Percentiles rank a stretch among this genome's conserved stretches.
Conservation (phyloP, 176 grass and related monocot genomes). For the Rhynchospora breviuscula region DNA sequence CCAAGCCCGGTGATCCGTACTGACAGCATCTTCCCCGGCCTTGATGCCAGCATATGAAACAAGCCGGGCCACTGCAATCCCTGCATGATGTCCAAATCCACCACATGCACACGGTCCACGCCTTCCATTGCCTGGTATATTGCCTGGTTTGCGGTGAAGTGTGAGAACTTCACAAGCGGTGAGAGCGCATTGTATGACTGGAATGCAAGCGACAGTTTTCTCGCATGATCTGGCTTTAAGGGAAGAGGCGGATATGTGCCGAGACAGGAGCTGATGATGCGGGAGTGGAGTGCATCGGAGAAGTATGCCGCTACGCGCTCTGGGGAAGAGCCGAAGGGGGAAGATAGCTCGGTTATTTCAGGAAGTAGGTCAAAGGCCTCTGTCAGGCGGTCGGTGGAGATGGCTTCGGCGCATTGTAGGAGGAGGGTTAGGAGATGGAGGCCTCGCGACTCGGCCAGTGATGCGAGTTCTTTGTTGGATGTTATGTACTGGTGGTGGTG, state of each 20-base stretch:
- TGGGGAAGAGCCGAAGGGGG: constrained; percentile 71
- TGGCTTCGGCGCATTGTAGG: constrained; percentile 75
- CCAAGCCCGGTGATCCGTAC: constrained; percentile 75
- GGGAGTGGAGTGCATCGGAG: constrained; percentile 68
- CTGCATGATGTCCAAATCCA: constrained; percentile 97
- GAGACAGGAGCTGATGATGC: constrained; percentile 68
- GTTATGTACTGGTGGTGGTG: neutral
- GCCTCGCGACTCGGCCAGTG: constrained; percentile 35
- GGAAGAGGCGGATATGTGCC: constrained; percentile 63
- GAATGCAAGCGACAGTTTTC: constrained; percentile 46
- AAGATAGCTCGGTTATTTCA: constrained; percentile 76
- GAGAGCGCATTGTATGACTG: constrained; percentile 79
- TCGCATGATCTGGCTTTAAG: constrained; percentile 21
- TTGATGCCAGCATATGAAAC: constrained; percentile 86
- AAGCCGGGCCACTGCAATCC: constrained; percentile 85
- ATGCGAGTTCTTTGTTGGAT: neutral
- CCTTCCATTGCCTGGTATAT: constrained; percentile 74
- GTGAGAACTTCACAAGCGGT: constrained; percentile 86
- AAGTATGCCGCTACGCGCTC: constrained; percentile 88
- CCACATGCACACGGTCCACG: constrained; percentile 53
- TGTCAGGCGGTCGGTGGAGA: constrained; percentile 45
- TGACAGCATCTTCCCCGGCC: constrained; percentile 39
- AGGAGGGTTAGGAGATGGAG: constrained; percentile 54
- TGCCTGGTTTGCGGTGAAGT: constrained; percentile 94
- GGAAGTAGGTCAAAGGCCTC: constrained; percentile 68